Evolutionary conservation across 164 flowering plant genomes (phyloP), one percentile per base, ranked within the genome.

Genomic region (Stephania japonica): DNA sequence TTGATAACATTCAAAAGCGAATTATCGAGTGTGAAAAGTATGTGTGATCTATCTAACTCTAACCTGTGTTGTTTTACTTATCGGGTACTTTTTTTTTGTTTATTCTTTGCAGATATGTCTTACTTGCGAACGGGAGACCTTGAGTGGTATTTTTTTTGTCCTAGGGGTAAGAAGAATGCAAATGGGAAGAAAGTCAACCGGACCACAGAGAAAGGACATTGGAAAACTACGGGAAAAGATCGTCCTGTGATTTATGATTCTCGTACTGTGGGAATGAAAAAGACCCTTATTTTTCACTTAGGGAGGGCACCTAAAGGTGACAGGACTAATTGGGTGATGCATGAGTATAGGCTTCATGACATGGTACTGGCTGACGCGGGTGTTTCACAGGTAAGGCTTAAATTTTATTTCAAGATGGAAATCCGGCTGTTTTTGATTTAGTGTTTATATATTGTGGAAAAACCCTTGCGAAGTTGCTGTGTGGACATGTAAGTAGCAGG

Each of bases 261-360:
- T 0, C 78, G 65, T 42, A 71, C 63, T 61, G 91, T 87, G 38
- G 99, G 97, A n/a, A 83, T 78, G 84, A 90, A 85, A 38, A 92
- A 87, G 77, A 91, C 96, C 6, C 70, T 95, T 73, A 72, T 93
- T 72, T 95, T 88, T 75, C 96, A 93, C 67, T 19, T 8, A 11
- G 96, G 97, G 16, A 75, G 81, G 74, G 85, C 96, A 42, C 92
- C 96, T 4, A 42, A 56, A 18, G 96, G 96, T 16, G 78, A 75
- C 9, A 80, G 96, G 72, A 95, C 99, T 4, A 83, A 93, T 64
- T 95, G 99, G 99, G 94, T 95, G 0, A 90, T 95, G 90, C 90
- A 90, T 73, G 99, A 94, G 70, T 92, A 90, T 67, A 80, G 89
- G 76, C 86, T 95, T 53, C 83, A 85, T 63, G 93, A 91, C 70